These are phyloP conservation scores for Claviceps digitariae DNA, from an alignment of 2,329 filamentous ascomycete genomes.

Conservation along the genomic window DNA sequence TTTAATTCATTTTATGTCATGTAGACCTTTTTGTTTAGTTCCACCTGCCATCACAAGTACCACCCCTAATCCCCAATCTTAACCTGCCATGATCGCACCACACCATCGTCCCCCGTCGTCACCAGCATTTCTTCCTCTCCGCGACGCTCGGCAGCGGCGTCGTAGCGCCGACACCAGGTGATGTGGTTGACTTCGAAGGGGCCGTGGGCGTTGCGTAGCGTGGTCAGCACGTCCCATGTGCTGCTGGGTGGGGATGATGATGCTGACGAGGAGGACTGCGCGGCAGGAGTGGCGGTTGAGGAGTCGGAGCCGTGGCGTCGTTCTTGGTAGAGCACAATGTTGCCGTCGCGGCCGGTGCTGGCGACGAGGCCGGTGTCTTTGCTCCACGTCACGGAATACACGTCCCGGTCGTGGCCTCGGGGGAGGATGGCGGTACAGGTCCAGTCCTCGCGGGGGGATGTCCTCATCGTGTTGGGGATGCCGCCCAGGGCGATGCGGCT, in stretches of 20 bases:
- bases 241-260: constrained; percentile 22
- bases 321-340: constrained; percentile 68
- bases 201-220: constrained; percentile 65
- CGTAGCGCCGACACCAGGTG: constrained; percentile 70
- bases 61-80: neutral
- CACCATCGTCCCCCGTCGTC: constrained; percentile 84
- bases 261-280: constrained; percentile 18
- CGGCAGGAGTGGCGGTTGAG: neutral
- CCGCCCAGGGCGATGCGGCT: constrained; percentile 35
- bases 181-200: constrained; percentile 93
- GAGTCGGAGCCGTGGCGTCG: constrained; percentile 6
- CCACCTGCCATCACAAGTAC: too few species aligned
- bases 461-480: constrained; percentile 83
- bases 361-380: constrained; percentile 61
- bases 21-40: too few species aligned
- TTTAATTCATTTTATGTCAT: neutral
- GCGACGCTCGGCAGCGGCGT: constrained; percentile 42
- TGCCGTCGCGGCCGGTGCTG: constrained; percentile 80
- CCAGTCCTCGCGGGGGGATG: constrained; percentile 71
- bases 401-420: constrained; percentile 58
- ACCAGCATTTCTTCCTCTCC: constrained; percentile 70
- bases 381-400: constrained; percentile 84
- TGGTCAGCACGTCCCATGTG: constrained; percentile 56
- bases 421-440: constrained; percentile 64
- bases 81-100: constrained; percentile 73